These are phyloP conservation scores for Skeletonema costatum DNA, from an alignment of 108 stramenopile genomes.

Conservation along the genomic window DNA sequence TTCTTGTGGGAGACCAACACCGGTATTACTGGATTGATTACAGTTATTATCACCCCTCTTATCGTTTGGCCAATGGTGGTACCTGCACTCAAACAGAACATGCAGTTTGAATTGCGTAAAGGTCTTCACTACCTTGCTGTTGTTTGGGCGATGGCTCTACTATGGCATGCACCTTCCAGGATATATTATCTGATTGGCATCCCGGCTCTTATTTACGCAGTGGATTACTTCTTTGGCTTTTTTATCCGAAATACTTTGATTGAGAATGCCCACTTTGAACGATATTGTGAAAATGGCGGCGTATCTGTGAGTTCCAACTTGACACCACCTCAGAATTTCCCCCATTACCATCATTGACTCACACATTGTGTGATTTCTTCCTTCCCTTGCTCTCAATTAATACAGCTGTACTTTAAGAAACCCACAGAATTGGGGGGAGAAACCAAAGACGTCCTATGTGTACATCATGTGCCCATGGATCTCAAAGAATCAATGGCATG, in stretches of 20 bases:
- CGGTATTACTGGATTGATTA: conserved; percentile 25
- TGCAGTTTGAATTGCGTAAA: conserved; percentile 27
- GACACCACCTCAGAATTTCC: too few species aligned
- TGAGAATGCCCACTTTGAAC: conserved; percentile 1
- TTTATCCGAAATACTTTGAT: not conserved
- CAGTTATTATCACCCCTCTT: conserved; percentile 6
- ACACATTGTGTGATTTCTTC: too few species aligned
- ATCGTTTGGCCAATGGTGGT: conserved; percentile 23
- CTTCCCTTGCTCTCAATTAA: too few species aligned
- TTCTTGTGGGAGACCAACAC: conserved; percentile 13
- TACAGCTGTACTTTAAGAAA: not conserved
- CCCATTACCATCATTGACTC: too few species aligned
- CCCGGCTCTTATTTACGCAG: conserved; percentile 10
- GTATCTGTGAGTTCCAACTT: not conserved
- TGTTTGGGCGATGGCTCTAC: conserved; percentile 15
- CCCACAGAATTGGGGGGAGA: not conserved
- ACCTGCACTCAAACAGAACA: conserved; percentile 16
- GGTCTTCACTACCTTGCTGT: conserved; percentile 22
- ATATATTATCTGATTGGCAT: conserved; percentile 26
- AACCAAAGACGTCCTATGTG: not conserved
- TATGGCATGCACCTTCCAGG: conserved; percentile 21
- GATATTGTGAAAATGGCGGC: conserved; percentile 1
- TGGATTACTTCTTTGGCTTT: not conserved
- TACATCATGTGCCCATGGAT: not conserved
- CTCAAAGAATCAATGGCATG: conserved; percentile 2